Conservation (phyloP, 2,329 filamentous ascomycete genomes). For the Phyllosticta citribraziliensis region DNA sequence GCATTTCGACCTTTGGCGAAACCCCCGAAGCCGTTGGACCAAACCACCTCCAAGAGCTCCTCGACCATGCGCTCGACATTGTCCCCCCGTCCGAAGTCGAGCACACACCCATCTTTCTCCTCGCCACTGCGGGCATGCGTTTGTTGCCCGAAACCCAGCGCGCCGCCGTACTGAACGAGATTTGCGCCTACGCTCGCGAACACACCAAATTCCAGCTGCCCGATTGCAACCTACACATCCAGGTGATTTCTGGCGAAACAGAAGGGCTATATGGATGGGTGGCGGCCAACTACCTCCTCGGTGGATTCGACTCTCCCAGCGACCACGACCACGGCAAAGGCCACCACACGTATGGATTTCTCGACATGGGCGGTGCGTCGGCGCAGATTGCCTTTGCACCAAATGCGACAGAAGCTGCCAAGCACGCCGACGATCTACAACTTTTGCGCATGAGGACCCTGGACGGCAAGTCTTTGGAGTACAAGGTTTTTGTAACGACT, state of each 20-base stretch:
- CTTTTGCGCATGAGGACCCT: conserved; percentile 75
- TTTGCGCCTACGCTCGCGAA: conserved; percentile 71
- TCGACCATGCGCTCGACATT: conserved; percentile 70
- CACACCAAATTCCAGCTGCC: conserved; percentile 75
- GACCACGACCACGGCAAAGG: conserved; percentile 72
- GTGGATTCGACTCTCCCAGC: conserved; percentile 72
- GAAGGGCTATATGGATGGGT: conserved; percentile 97
- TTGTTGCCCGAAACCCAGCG: conserved; percentile 68
- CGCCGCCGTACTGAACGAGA: conserved; percentile 59
- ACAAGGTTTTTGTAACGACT: conserved; percentile 87
- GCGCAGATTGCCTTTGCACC: conserved; percentile 97
- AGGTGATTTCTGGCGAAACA: conserved; percentile 91
- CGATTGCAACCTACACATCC: conserved; percentile 82
- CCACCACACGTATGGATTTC: conserved; percentile 91
- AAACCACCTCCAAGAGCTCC: conserved; percentile 68
- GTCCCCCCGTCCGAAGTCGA: conserved; percentile 67
- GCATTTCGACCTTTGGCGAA: conserved; percentile 79
- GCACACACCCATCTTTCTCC: conserved; percentile 85
- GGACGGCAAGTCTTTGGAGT: conserved; percentile 66
- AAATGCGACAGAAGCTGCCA: conserved; percentile 79
- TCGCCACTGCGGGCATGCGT: conserved; percentile 93
- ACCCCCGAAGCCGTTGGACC: conserved; percentile 66
- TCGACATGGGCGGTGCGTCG: conserved; percentile 97
- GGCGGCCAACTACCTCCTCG: conserved; percentile 88
- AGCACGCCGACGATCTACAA: conserved; percentile 83